These are phyloP conservation scores for Cutaneotrichosporon sp. DNA, from an alignment of 1,284 basidiomycete genomes.

Conservation along the genomic window DNA sequence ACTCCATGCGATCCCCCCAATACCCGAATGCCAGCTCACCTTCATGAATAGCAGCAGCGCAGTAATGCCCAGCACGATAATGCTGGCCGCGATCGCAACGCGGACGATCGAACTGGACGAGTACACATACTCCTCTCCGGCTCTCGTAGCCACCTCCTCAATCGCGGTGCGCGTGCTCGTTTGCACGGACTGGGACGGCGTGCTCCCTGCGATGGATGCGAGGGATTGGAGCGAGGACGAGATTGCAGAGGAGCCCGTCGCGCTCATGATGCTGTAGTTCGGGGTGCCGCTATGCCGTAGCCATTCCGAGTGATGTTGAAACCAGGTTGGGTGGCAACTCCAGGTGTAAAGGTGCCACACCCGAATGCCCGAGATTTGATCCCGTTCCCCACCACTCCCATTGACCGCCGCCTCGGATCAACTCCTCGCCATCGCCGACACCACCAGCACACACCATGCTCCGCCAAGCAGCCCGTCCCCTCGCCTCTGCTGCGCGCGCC, in stretches of 20 bases:
- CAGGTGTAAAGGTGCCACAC: too few species aligned
- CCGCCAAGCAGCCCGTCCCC: slow-evolving; percentile 14
- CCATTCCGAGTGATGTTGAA: too few species aligned
- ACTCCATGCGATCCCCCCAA: too few species aligned
- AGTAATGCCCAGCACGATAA: slow-evolving; percentile 37
- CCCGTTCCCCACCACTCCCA: not conserved
- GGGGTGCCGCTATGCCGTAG: too few species aligned
- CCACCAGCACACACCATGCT: slow-evolving; percentile 16
- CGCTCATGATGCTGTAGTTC: too few species aligned
- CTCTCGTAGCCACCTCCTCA: slow-evolving; percentile 7
- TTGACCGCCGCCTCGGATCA: too few species aligned
- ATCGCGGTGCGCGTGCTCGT: not conserved
- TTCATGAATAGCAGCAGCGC: slow-evolving; percentile 38
- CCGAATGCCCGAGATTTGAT: too few species aligned
- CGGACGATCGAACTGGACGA: slow-evolving; percentile 38
- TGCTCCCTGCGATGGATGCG: too few species aligned
- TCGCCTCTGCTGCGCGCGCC: slow-evolving; percentile 9
- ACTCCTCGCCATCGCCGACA: too few species aligned
- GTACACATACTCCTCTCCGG: slow-evolving; percentile 25
- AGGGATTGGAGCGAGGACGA: not conserved
- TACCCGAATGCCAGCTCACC: slow-evolving; percentile 31
- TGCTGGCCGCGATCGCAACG: slow-evolving; percentile 39
- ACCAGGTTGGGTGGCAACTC: too few species aligned
- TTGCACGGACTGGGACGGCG: too few species aligned
- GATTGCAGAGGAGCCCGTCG: too few species aligned